Evolutionary conservation across 148 eudicot species (phyloP).

Genomic region (Pouteria glomerata): DNA sequence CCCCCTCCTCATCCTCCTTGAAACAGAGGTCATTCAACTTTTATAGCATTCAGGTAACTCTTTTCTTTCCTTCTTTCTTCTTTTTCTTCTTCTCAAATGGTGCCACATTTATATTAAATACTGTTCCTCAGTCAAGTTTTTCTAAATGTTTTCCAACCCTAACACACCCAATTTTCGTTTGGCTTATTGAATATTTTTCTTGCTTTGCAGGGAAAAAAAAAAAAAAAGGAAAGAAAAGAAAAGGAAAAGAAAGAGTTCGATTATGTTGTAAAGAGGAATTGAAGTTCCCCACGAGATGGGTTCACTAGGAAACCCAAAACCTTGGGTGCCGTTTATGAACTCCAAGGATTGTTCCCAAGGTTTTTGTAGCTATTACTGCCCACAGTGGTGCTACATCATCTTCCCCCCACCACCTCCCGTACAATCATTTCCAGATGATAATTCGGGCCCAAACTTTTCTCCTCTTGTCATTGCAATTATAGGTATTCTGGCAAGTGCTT

Average conservation of each 20-base stretch:
- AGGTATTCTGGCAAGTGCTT: slow-evolving; percentile 71
- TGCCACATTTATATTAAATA: background rate
- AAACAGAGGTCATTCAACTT: background rate
- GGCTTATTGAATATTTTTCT: no score
- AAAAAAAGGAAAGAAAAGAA: no score
- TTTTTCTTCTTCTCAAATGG: no score
- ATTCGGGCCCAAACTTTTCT: slow-evolving; percentile 41
- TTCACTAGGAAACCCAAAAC: slow-evolving; percentile 40
- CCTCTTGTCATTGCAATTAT: slow-evolving; percentile 80
- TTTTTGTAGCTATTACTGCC: slow-evolving; percentile 62
- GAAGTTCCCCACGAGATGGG: slow-evolving; percentile 23
- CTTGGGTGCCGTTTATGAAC: slow-evolving; percentile 57
- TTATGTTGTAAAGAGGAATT: background rate
- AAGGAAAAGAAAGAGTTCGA: no score
- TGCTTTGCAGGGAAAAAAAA: no score
- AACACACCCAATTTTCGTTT: no score
- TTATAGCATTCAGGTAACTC: slow-evolving; percentile 1
- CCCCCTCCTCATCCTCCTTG: no score
- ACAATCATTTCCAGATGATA: slow-evolving; percentile 25
- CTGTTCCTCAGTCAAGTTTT: background rate
- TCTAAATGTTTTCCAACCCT: no score
- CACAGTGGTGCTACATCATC: slow-evolving; percentile 61
- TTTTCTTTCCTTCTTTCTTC: background rate
- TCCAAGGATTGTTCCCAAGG: slow-evolving; percentile 63
- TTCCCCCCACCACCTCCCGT: slow-evolving; percentile 68